These are phyloP conservation scores for Achaetomiella virescens DNA, from an alignment of 495 filamentous ascomycete genomes.

Conservation along the genomic window DNA sequence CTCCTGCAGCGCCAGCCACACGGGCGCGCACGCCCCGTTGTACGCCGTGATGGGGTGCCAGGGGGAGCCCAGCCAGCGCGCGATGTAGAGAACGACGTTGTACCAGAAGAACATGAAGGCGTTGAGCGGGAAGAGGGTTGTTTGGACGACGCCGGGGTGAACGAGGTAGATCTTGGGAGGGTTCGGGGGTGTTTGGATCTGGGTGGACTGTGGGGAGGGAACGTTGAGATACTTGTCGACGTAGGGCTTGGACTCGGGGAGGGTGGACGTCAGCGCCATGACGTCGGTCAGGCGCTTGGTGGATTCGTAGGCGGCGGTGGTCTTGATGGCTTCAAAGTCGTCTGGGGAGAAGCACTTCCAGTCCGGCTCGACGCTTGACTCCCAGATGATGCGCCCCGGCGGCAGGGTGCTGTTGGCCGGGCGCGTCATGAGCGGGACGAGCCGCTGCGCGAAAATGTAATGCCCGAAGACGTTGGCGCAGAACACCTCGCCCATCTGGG, in stretches of 20 bases:
- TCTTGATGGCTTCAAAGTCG: conserved; percentile 71
- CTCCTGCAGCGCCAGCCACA: conserved; percentile 71
- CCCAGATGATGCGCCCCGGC: conserved; percentile 69
- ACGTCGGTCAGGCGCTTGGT: conserved; percentile 83
- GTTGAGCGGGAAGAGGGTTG: conserved; percentile 67
- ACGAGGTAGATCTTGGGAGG: conserved; percentile 63
- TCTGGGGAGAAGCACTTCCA: conserved; percentile 48
- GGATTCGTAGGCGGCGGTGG: conserved; percentile 65
- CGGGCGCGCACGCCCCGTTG: conserved; percentile 66
- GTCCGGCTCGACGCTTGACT: conserved; percentile 68
- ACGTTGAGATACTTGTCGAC: conserved; percentile 34
- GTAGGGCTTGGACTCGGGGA: conserved; percentile 57
- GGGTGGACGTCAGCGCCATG: conserved; percentile 64
- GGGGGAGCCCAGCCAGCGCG: conserved; percentile 74
- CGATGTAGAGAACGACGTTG: conserved; percentile 56
- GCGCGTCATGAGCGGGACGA: conserved; percentile 63
- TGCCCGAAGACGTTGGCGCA: conserved; percentile 92
- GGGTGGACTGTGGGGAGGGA: neutral
- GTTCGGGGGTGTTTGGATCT: neutral
- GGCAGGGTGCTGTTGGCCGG: conserved; percentile 29
- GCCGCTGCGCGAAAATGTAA: conserved; percentile 78
- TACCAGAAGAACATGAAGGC: conserved; percentile 56
- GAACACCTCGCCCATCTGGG: conserved; percentile 66
- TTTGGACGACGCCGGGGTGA: conserved; percentile 83
- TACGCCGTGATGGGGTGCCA: conserved; percentile 77